Evolutionary conservation across 192 early-diverging fungal genomes (phyloP).

Genomic region (Podila minutissima): DNA sequence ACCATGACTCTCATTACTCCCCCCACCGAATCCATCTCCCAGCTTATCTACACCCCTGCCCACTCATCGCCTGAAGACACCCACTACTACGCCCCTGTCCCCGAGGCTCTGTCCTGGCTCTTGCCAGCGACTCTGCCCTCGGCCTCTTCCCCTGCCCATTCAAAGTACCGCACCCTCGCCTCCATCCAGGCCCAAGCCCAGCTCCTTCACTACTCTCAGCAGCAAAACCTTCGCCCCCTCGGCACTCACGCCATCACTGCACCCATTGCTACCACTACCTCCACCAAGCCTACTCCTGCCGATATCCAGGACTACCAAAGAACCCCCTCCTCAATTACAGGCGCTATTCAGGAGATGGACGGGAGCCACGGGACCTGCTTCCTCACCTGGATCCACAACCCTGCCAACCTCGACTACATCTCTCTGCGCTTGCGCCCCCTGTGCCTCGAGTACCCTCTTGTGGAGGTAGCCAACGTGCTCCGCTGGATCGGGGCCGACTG

Average conservation of each 20-base stretch:
- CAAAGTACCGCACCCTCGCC: slow-evolving; percentile 49
- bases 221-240: neutral
- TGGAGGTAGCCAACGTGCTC: slow-evolving; percentile 45
- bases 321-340: slow-evolving; percentile 8
- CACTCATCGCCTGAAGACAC: slow-evolving; percentile 7
- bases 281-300: slow-evolving; percentile 23
- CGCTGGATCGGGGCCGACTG: slow-evolving; percentile 52
- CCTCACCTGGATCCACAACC: slow-evolving; percentile 51
- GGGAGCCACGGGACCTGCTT: slow-evolving; percentile 46
- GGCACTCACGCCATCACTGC: neutral
- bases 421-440: slow-evolving; percentile 46
- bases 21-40: slow-evolving; percentile 11
- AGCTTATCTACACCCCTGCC: slow-evolving; percentile 10
- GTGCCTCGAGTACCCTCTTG: slow-evolving; percentile 47
- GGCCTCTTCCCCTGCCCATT: neutral
- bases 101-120: slow-evolving; percentile 50
- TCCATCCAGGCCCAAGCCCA: slow-evolving; percentile 27
- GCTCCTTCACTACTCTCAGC: neutral
- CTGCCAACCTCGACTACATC: slow-evolving; percentile 49
- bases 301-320: slow-evolving; percentile 14
- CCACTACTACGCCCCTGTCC: slow-evolving; percentile 2
- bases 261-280: neutral
- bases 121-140: slow-evolving; percentile 31
- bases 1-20: slow-evolving; percentile 42
- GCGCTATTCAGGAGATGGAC: slow-evolving; percentile 49